Conservation (phyloP, 1,284 basidiomycete genomes). For the Apiotrichum montevideense region DNA sequence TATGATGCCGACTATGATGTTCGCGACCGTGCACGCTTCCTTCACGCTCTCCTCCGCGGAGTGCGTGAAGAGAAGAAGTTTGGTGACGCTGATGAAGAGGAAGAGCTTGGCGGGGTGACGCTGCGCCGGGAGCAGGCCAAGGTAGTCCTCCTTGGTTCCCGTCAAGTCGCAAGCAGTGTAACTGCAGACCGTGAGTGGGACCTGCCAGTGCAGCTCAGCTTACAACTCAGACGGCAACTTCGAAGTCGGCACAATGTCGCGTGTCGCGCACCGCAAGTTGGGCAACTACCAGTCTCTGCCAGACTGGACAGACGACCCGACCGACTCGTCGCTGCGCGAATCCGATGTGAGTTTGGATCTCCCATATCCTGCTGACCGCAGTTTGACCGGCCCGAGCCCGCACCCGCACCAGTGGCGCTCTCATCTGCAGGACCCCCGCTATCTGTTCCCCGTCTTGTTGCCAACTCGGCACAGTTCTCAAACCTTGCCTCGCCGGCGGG, state of each 20-base stretch:
- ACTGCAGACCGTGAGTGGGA: slow-evolving; percentile 53
- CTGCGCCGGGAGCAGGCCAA: slow-evolving; percentile 72
- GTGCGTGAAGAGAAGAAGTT: slow-evolving; percentile 27
- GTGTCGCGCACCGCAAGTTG: slow-evolving; percentile 30
- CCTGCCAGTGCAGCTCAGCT: slow-evolving; percentile 22
- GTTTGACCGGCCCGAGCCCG: background rate
- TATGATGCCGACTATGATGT: slow-evolving; percentile 85
- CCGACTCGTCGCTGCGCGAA: slow-evolving; percentile 47
- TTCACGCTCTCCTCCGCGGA: slow-evolving; percentile 63
- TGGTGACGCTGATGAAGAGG: slow-evolving; percentile 28
- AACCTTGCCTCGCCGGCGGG: background rate
- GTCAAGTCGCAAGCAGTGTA: slow-evolving; percentile 41
- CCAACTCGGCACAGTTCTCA: background rate
- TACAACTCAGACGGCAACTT: slow-evolving; percentile 19
- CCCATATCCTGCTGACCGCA: background rate
- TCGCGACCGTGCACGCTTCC: slow-evolving; percentile 75
- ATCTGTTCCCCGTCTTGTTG: background rate
- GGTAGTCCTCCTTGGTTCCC: slow-evolving; percentile 70
- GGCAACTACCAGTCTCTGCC: slow-evolving; percentile 37
- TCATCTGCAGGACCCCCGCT: background rate
- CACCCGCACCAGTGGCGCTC: background rate
- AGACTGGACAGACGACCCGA: slow-evolving; percentile 49
- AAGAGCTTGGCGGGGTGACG: slow-evolving; percentile 62
- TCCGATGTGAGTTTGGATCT: slow-evolving; percentile 27
- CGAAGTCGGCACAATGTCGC: slow-evolving; percentile 41